phyloP scores from a whole-genome alignment of 306 rosid species.

The Chamaecrista fasciculata region DNA sequence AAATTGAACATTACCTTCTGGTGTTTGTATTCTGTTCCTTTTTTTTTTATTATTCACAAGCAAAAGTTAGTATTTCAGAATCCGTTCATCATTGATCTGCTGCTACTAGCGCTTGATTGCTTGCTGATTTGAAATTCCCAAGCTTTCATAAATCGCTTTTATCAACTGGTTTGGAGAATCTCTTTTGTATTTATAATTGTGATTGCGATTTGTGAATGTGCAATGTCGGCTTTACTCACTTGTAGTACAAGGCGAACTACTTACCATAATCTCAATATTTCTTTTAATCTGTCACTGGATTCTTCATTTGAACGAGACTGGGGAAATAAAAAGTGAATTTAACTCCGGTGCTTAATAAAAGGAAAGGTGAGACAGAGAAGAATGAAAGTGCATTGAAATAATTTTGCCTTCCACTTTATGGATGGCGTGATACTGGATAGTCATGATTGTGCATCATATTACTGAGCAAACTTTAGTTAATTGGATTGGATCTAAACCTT shows the following conservation, averaged over 20 bases:
- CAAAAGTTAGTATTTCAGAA: too few species aligned
- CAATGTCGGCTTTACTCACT: not conserved
- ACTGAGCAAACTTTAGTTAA: not conserved
- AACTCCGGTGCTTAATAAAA: not conserved
- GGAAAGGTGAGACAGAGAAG: not conserved
- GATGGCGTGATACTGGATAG: slow-evolving; percentile 14
- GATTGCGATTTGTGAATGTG: too few species aligned
- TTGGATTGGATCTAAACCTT: too few species aligned
- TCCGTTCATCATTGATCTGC: not conserved
- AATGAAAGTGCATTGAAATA: slow-evolving; percentile 18
- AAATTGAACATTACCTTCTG: not conserved
- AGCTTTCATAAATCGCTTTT: too few species aligned
- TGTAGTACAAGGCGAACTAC: not conserved
- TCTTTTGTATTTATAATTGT: too few species aligned
- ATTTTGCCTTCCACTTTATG: slow-evolving; percentile 24
- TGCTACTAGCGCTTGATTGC: not conserved
- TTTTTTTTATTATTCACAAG: too few species aligned
- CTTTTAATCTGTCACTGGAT: not conserved
- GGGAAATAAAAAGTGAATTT: not conserved
- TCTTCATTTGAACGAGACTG: not conserved
- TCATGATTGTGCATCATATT: slow-evolving; percentile 16
- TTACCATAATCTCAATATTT: not conserved
- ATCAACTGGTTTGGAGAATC: too few species aligned
- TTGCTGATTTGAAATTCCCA: not conserved
- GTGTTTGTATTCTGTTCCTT: not conserved